Percentiles rank a stretch among this genome's conserved stretches.
Conservation (phyloP, 2,329 filamentous ascomycete species). For the Colletotrichum orchidophilum region DNA sequence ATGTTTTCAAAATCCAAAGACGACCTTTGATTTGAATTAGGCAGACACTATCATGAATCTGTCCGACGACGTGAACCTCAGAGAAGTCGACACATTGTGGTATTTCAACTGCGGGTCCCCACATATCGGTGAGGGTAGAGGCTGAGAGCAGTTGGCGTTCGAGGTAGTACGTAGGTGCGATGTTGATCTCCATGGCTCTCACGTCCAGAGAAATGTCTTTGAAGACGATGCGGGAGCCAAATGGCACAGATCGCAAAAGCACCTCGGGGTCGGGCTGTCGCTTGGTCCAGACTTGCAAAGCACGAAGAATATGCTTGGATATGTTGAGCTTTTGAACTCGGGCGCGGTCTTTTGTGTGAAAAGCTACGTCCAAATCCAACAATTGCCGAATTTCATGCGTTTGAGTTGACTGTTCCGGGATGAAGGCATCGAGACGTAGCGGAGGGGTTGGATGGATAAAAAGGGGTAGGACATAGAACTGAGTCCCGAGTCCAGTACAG, state of each 20-base stretch:
- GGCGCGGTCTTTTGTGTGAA: constrained; percentile 62
- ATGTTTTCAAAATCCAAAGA: constrained; percentile 65
- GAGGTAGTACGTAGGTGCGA: constrained; percentile 61
- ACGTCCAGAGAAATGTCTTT: constrained; percentile 59
- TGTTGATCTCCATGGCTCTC: constrained; percentile 53
- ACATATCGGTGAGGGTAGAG: constrained; percentile 51
- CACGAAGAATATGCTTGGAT: constrained; percentile 62
- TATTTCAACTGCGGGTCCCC: constrained; percentile 52
- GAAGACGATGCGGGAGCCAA: constrained; percentile 67
- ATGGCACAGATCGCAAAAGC: constrained; percentile 59
- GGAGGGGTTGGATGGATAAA: constrained; percentile 58
- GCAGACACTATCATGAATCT: constrained; percentile 69
- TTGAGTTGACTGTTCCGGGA: constrained; percentile 59
- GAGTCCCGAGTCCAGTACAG: constrained; percentile 64
- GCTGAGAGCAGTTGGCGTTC: constrained; percentile 62
- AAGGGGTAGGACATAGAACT: constrained; percentile 65
- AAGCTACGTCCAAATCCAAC: constrained; percentile 61
- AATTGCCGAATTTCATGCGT: constrained; percentile 52
- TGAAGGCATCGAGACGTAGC: constrained; percentile 66
- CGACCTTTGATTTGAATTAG: constrained; percentile 55
- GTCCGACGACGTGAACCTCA: constrained; percentile 58
- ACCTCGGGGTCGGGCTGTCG: constrained; percentile 40
- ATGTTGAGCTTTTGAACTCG: constrained; percentile 61
- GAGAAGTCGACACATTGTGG: constrained; percentile 60
- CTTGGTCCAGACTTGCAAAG: constrained; percentile 61